These are phyloP conservation scores for Stereocaulon alpinum DNA, from an alignment of 495 filamentous ascomycete genomes.

Conservation along the genomic window DNA sequence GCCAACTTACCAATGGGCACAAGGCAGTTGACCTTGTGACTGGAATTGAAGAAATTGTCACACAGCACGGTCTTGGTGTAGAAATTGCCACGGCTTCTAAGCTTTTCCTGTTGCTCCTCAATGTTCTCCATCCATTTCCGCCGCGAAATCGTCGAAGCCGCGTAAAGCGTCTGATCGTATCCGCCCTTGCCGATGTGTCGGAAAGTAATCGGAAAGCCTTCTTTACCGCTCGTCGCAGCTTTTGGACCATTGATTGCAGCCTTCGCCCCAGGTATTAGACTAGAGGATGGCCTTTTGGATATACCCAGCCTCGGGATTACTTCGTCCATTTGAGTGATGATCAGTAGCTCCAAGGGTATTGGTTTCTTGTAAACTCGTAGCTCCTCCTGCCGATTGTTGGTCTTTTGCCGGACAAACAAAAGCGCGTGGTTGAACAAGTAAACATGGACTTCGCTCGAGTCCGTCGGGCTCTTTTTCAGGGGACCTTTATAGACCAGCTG, in stretches of 20 bases:
- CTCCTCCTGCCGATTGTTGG: slow-evolving; percentile 85
- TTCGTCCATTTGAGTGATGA: slow-evolving; percentile 94
- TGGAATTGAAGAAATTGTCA: slow-evolving; percentile 68
- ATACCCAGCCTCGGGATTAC: slow-evolving; percentile 74
- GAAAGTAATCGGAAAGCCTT: slow-evolving; percentile 95
- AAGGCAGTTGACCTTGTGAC: slow-evolving; percentile 83
- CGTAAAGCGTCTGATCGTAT: slow-evolving; percentile 88
- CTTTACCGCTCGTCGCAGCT: slow-evolving; percentile 40
- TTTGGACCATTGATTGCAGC: slow-evolving; percentile 37
- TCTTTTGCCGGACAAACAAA: slow-evolving; percentile 77
- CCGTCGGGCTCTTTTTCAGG: slow-evolving; percentile 83
- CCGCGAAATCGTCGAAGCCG: slow-evolving; percentile 63
- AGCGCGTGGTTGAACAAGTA: slow-evolving; percentile 96
- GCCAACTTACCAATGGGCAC: slow-evolving; percentile 69
- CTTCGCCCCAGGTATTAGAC: slow-evolving; percentile 66
- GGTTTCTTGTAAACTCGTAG: slow-evolving; percentile 90
- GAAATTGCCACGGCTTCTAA: slow-evolving; percentile 81
- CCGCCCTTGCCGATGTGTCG: slow-evolving; percentile 92
- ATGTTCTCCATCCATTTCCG: slow-evolving; percentile 96
- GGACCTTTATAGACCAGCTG: slow-evolving; percentile 87
- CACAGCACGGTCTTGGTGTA: slow-evolving; percentile 83
- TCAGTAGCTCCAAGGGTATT: slow-evolving; percentile 86
- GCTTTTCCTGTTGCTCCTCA: slow-evolving; percentile 74
- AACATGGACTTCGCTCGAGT: slow-evolving; percentile 79
- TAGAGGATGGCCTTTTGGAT: slow-evolving; percentile 77